Conservation (phyloP, 2,329 filamentous ascomycete species). For the Hymenoscyphus repandus region DNA sequence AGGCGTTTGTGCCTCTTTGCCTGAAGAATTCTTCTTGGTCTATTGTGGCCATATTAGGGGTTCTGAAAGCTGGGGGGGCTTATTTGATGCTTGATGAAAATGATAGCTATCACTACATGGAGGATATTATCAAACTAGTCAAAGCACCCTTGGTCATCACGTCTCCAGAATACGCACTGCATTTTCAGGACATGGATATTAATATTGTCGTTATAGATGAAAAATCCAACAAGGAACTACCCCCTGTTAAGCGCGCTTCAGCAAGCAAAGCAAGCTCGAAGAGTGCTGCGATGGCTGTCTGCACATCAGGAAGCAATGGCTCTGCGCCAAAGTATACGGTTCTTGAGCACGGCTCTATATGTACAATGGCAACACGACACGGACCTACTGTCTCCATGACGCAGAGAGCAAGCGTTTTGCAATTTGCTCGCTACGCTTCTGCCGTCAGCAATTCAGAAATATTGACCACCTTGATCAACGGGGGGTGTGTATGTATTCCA, state of each 20-base stretch:
- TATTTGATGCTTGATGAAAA: constrained; percentile 28
- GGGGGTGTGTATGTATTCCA: constrained; percentile 21
- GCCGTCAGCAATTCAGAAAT: constrained; percentile 20
- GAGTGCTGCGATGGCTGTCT: background rate
- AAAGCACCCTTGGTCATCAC: background rate
- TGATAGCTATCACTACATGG: constrained; percentile 19
- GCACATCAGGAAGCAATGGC: constrained; percentile 21
- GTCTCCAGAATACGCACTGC: background rate
- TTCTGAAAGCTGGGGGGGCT: constrained; percentile 23
- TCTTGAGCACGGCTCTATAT: constrained; percentile 14
- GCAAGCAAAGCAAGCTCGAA: background rate
- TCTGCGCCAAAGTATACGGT: constrained; percentile 19
- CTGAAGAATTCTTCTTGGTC: constrained; percentile 24
- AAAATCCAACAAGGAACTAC: too few relatives aligned
- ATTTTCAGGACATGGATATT: background rate
- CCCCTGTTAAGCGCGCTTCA: background rate
- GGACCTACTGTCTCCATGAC: constrained; percentile 1
- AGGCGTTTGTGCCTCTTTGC: constrained; percentile 18
- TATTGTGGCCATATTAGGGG: constrained; percentile 21
- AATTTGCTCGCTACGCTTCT: constrained; percentile 20
- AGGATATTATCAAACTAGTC: background rate
- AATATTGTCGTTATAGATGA: background rate
- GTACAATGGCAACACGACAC: constrained; percentile 6
- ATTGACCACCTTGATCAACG: constrained; percentile 13
- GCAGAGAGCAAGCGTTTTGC: constrained; percentile 12